Conservation (phyloP, 2,329 filamentous ascomycete species). For the Alternaria gansuensis region DNA sequence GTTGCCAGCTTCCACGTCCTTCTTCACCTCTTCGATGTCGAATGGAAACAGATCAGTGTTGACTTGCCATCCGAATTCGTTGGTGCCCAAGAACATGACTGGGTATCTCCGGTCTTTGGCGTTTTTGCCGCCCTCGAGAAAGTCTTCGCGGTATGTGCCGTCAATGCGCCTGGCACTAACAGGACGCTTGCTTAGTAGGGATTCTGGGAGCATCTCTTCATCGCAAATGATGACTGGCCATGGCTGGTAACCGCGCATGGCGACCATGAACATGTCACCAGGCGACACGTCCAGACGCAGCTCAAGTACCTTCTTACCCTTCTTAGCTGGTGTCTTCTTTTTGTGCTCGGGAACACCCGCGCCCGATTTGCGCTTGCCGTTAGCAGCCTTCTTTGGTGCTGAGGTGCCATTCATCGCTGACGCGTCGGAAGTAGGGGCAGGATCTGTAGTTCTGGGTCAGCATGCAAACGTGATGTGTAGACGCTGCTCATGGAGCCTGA, state of each 20-base stretch:
- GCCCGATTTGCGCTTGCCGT: constrained; percentile 74
- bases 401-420: constrained; percentile 62
- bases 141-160: constrained; percentile 87
- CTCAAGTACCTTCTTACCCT: constrained; percentile 80
- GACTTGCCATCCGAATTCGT: constrained; percentile 95
- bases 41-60: constrained; percentile 85
- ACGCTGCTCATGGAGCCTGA: constrained; percentile 7
- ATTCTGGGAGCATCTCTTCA: constrained; percentile 88
- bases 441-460: constrained; percentile 39
- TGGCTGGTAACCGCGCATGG: constrained; percentile 91
- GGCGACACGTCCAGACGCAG: constrained; percentile 78
- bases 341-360: constrained; percentile 71
- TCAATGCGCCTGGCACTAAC: constrained; percentile 83
- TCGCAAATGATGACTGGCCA: constrained; percentile 96
- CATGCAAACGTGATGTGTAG: constrained; percentile 2
- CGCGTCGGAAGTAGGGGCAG: constrained; percentile 49
- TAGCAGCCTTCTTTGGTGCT: constrained; percentile 47
- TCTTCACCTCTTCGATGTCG: constrained; percentile 74
- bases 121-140: constrained; percentile 86
- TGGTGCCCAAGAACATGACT: constrained; percentile 93
- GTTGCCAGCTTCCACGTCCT: constrained; percentile 73
- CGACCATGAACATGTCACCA: constrained; percentile 90
- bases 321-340: constrained; percentile 76
- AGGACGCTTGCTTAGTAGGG: constrained; percentile 78
- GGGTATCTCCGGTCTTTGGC: constrained; percentile 86